Base-by-base conservation (phyloP, 495 filamentous ascomycete species). In the Pyrenula aspistea region DNA sequence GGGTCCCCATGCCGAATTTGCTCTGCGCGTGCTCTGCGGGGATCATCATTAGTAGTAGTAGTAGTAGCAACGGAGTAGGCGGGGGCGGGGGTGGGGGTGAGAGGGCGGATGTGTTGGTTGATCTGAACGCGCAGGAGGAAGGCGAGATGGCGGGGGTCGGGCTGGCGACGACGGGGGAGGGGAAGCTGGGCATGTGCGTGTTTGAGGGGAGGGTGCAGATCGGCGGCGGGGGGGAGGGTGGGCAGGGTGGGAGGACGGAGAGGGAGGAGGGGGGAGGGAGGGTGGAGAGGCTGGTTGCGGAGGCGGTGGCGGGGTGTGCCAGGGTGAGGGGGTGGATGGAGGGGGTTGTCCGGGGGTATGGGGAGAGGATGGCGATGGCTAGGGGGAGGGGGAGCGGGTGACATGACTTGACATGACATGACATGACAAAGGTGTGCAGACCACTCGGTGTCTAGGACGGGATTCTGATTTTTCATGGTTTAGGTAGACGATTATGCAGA, bases 1-100 rank as follows among this genome's bases (percentile, higher is more conserved):
- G 93, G 24, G 82, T 99, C 23, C 93, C 94, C 36, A 96, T 96
- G 90, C 77, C 79, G 1, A 89, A 93, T 63, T 91, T 96, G 63
- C 77, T 97, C 0, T 80, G 79, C n/a, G 89, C 90, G 11, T 94
- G 89, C 68, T 95, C 90, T 10, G 83, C 86, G 0, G 93, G 89
- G 15, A 86, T 85, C 61, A 90, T 52, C 22, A 8, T 24, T 4
- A 10, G 8, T 20, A 48, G n/a, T n/a, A n/a, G n/a, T n/a, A n/a
- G n/a, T n/a, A n/a, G n/a, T n/a, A n/a, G n/a, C n/a, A n/a, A n/a
- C n/a, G n/a, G n/a, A n/a, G 31, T 15, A 42, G 15, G 8, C 8
- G 15, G 8, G 31, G 31, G 31, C 4, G 31, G 15, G 4, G 31
- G 31, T 15, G 31, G 31, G 31, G 31, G 15, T 4, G 8, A 42